A percentile compares a stretch with the other conserved stretches of the same genome.
Evolutionary conservation across 2,329 filamentous ascomycete species (phyloP).

Genomic region (Ophiostoma piceae): DNA sequence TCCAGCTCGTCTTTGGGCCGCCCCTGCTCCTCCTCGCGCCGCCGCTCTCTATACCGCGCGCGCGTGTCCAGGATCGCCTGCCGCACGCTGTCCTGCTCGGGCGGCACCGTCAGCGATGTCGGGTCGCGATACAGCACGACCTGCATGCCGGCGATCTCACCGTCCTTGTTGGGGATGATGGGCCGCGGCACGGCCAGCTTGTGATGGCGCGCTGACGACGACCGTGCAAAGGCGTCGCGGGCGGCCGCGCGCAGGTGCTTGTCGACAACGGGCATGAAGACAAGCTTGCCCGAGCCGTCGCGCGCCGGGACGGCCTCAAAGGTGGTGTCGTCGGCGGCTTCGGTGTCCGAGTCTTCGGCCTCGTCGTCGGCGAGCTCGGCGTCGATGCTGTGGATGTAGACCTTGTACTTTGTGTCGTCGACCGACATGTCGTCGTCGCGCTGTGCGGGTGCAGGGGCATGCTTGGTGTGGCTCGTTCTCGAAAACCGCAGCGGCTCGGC

Average conservation of each 20-base stretch:
- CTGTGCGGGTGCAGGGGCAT: neutral
- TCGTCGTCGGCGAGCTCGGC: constrained; percentile 68
- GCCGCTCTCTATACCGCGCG: constrained; percentile 58
- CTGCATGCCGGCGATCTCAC: constrained; percentile 58
- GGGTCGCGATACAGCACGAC: constrained; percentile 82
- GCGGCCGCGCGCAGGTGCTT: constrained; percentile 60
- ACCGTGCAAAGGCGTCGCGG: constrained; percentile 31
- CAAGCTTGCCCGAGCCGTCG: constrained; percentile 49
- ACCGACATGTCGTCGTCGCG: constrained; percentile 68
- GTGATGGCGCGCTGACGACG: neutral
- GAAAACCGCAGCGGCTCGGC: neutral
- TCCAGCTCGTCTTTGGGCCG: constrained; percentile 27
- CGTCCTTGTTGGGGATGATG: constrained; percentile 54
- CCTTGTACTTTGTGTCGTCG: constrained; percentile 78
- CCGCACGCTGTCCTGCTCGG: constrained; percentile 70
- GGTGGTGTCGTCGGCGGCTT: neutral
- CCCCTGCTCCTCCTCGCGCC: constrained; percentile 37
- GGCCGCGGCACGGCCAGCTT: constrained; percentile 35
- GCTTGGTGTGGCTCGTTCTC: neutral
- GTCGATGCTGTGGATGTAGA: constrained; percentile 89
- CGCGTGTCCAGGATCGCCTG: constrained; percentile 79
- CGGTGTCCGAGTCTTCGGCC: constrained; percentile 25
- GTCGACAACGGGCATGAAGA: constrained; percentile 82
- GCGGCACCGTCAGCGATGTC: constrained; percentile 66
- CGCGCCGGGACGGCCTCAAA: neutral